Base-by-base conservation (phyloP, 768 basidiomycete species). In the Leucosporidium creatinivorum region DNA sequence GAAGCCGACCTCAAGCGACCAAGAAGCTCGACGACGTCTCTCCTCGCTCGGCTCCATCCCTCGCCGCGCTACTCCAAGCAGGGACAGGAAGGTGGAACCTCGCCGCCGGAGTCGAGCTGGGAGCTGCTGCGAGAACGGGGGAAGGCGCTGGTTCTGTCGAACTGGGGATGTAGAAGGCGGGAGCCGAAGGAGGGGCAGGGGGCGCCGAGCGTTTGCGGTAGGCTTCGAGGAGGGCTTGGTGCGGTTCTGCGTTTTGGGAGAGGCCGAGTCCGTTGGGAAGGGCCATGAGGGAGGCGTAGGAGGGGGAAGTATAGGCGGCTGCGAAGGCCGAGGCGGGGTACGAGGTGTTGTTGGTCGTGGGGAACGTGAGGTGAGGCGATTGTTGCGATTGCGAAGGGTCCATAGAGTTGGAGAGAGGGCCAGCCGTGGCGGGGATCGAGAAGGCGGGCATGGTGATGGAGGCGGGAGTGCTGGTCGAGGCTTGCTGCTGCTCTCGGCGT, bases 221-320 rank as follows among this genome's bases (percentile, higher is more conserved):
- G 15, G 58, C 58, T 13, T 59, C 58, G 36, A 47, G 28, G 17
- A 59, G 58, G 9, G 23, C n/a, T 33, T 30, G 30, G 21, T 58
- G n/a, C 4, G 58, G 58, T 6, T 39, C n/a, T 10, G 44, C 17
- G 12, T 25, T 54, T 28, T 57, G 23, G 18, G 44, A 26, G 39
- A 59, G 58, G 44, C 58, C 58, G 26, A 59, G 58, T 2, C 58
- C 58, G 58, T 59, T 59, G n/a, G 58, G 58, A 12, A 59, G n/a
- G 44, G 28, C 39, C 39, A n/a, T 26, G 25, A 59, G 44, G 44
- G 39, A 47, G 6, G 58, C 33, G 44, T 47, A 59, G 4, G 55
- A 57, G 55, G 30, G 12, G 6, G 55, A 33, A 10, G 33, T 15
- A 31, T 28, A 28, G 30, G 33, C 47, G 21, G 56, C 10, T 9